phyloP scores from a whole-genome alignment of 1,284 basidiomycete species.

The Ceratobasidium sp. region DNA sequence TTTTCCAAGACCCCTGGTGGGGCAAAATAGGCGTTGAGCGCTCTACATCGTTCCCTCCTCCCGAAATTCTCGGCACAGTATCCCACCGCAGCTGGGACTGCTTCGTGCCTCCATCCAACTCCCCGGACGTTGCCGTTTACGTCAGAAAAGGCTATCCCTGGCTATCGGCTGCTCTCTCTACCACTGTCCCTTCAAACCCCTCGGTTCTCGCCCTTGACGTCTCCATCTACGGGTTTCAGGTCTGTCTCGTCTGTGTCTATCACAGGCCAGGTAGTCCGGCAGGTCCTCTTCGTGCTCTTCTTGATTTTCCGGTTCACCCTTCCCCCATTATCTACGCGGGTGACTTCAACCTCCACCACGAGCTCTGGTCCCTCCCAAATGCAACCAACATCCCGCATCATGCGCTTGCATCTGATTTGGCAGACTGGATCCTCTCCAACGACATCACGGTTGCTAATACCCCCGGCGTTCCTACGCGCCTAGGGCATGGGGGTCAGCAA shows the following conservation, averaged over 20 bases:
- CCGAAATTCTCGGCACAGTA: constrained; percentile 4
- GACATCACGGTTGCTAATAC: neutral
- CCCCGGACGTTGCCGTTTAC: neutral
- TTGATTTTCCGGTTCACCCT: neutral
- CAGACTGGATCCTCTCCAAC: constrained; percentile 27
- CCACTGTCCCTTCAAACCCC: too few species aligned
- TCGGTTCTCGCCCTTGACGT: too few species aligned
- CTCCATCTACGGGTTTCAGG: neutral
- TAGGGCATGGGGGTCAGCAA: neutral
- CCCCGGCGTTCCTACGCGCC: neutral
- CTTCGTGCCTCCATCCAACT: neutral
- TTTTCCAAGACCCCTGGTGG: constrained; percentile 43
- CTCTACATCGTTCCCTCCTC: neutral
- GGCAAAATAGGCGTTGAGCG: neutral
- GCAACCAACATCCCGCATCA: neutral
- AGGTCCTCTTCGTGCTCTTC: neutral
- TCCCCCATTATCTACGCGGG: neutral
- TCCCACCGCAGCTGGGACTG: neutral
- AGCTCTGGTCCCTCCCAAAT: neutral
- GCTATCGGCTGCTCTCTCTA: too few species aligned
- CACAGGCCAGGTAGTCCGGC: neutral
- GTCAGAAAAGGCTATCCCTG: too few species aligned
- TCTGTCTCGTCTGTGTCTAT: neutral
- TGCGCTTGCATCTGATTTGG: neutral
- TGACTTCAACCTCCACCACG: constrained; percentile 26